Evolutionary conservation across 192 early-diverging fungal genomes (phyloP), one percentile per base, ranked within the genome.

Genomic region (Jimgerdemannia lactiflua): DNA sequence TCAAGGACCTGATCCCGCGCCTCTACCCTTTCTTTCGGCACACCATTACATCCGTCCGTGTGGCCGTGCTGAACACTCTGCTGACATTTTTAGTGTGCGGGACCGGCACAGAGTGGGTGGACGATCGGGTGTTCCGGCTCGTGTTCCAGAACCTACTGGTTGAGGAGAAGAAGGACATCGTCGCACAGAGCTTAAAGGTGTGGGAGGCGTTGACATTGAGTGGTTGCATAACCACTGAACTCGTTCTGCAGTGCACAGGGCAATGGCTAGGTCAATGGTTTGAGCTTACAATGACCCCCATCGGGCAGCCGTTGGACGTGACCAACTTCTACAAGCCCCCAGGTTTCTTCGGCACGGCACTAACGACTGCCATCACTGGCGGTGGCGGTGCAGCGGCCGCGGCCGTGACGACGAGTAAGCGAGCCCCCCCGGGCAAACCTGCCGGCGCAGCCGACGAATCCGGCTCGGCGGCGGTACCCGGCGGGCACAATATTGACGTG

Each of bases 21-120:
- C 84, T 99, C 65, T 93, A 91, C 70, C 95, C 95, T n/a, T 98
- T 98, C 79, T 95, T 99, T 80, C 91, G 98, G 43, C 97, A 99
- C 74, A 92, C 95, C 0, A 93, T 98, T 49, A 86, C 88, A 2
- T 86, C 88, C 43, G 98, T 99, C 18, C 93, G 98, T 3, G 75
- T 85, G 0, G 94, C 97, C 0, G 94, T 95, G 0, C 75, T 98
- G 40, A 89, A 93, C 39, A 94, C 95, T 0, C 78, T 99, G 4
- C 59, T 85, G 44, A 94, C 95, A 0, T 91, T 97, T 76, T 82
- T 96, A 66, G 79, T 80, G 39, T 83, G 83, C 17, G 83, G 82
- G 10, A 82, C 83, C 4, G 84, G 81, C 29, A 78, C 82, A 39
- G 84, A 93, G 72, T 91, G 86, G 87, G 86, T 94, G 63, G 95